These are phyloP conservation scores for Clonostachys rosea DNA, from an alignment of 2,329 filamentous ascomycete genomes.

Conservation along the genomic window DNA sequence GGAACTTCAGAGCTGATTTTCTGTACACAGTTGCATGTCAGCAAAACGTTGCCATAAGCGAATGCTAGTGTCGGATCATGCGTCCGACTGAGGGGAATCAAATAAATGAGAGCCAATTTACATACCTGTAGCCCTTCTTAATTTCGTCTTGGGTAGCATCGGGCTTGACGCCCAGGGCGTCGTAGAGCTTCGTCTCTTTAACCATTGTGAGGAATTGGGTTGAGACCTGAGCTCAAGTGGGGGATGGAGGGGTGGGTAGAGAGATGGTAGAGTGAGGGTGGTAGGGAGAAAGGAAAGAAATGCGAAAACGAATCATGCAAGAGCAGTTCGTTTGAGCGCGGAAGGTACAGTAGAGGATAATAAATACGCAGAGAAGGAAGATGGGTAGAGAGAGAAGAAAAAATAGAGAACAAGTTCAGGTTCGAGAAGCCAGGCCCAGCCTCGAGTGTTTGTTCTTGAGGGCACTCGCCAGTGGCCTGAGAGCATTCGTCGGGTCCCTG, in stretches of 20 bases:
- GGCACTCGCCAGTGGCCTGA: no score
- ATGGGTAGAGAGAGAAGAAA: background rate
- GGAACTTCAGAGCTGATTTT: conserved; percentile 85
- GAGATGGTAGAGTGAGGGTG: background rate
- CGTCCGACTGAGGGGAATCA: no score
- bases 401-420: background rate
- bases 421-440: no score
- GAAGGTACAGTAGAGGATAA: background rate
- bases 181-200: conserved; percentile 93
- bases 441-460: no score
- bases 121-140: conserved; percentile 90
- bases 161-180: conserved; percentile 74
- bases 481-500: no score
- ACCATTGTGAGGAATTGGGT: conserved; percentile 56
- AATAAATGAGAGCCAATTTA: conserved; percentile 2
- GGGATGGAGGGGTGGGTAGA: background rate
- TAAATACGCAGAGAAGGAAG: background rate
- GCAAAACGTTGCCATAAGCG: conserved; percentile 6
- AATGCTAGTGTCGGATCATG: background rate
- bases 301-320: background rate
- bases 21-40: conserved; percentile 39
- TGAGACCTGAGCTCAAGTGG: background rate
- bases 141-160: conserved; percentile 87
- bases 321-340: background rate
- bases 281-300: background rate